Conservation (phyloP, 2,329 filamentous ascomycete species). For the Grosmannia huntii region DNA sequence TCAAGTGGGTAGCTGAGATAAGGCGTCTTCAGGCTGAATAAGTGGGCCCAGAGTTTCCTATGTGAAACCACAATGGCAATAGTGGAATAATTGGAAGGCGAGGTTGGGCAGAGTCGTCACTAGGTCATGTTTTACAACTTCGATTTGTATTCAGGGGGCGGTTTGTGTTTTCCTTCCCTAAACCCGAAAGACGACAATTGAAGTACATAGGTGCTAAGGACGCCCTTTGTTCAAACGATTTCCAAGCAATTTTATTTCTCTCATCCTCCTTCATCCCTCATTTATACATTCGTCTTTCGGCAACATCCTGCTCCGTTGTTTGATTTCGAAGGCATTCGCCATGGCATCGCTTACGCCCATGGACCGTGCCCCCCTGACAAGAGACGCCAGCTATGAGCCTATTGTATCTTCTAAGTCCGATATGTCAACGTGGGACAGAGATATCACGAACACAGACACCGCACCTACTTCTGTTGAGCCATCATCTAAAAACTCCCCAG, state of each 20-base stretch:
- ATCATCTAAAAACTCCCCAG: not conserved
- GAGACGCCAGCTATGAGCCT: not conserved
- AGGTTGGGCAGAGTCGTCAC: not conserved
- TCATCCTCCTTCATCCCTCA: no score
- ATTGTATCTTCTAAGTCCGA: not conserved
- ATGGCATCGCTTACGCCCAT: not conserved
- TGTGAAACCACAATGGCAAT: not conserved
- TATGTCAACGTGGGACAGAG: not conserved
- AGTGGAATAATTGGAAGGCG: not conserved
- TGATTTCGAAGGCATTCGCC: not conserved
- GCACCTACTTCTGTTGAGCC: not conserved
- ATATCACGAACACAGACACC: not conserved
- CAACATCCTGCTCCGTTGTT: not conserved
- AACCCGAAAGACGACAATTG: not conserved
- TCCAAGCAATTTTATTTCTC: no score
- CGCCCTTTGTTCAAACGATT: no score
- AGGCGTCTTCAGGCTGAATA: not conserved
- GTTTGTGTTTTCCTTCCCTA: not conserved
- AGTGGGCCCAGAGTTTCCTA: not conserved
- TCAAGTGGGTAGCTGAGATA: not conserved
- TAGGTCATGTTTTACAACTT: not conserved
- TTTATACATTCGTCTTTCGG: no score
- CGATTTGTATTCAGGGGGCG: not conserved
- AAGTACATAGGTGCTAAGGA: no score
- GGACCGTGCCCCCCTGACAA: not conserved